Percentiles rank a stretch among this genome's conserved stretches.
Conservation (phyloP, 306 rosid species). For the Begonia peltatifolia region DNA sequence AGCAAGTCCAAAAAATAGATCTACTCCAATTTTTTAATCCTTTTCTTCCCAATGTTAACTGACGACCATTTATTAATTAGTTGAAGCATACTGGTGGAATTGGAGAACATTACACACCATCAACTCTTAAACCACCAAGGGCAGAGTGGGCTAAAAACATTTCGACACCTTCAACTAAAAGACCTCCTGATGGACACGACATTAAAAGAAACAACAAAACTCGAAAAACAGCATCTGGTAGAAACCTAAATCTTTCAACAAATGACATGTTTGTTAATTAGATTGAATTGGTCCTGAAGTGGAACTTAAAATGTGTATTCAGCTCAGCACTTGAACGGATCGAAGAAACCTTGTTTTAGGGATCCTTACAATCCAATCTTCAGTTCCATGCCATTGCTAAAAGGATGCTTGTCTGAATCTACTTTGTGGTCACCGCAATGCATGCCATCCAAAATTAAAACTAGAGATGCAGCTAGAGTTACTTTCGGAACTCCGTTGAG, state of each 20-base stretch:
- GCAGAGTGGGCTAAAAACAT: conserved; percentile 8
- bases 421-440: conserved; percentile 5
- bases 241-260: background rate
- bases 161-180: conserved; percentile 17
- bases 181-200: conserved; percentile 14
- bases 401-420: conserved; percentile 10
- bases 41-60: conserved; percentile 1
- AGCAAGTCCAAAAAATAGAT: too few species aligned
- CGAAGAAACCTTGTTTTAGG: conserved; percentile 14
- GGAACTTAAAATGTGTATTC: conserved; percentile 4
- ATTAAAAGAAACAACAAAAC: conserved; percentile 13
- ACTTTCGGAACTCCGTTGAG: conserved; percentile 7
- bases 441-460: background rate
- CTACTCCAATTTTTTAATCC: background rate
- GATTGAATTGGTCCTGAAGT: background rate
- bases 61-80: conserved; percentile 2
- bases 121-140: conserved; percentile 29
- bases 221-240: conserved; percentile 20
- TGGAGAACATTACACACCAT: conserved; percentile 15
- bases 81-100: conserved; percentile 20
- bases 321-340: conserved; percentile 14
- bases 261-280: background rate
- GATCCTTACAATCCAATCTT: conserved; percentile 2
- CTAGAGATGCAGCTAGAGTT: conserved; percentile 6
- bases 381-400: conserved; percentile 10